phyloP scores from a whole-genome alignment of 495 filamentous ascomycete genomes.

The Podospora sp. region DNA sequence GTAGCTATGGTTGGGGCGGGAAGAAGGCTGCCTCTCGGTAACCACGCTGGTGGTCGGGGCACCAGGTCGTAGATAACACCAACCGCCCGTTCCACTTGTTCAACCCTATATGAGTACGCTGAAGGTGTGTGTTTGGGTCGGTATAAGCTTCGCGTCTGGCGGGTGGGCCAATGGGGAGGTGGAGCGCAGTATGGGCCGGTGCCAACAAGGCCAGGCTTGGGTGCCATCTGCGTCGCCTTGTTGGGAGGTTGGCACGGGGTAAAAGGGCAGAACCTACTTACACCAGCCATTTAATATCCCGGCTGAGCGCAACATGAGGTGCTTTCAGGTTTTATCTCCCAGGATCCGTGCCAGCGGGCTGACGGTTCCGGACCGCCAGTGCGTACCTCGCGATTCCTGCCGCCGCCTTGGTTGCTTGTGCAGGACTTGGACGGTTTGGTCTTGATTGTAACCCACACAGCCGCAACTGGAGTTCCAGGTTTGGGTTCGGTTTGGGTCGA shows the following conservation, averaged over 20 bases:
- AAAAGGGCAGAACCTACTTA: neutral
- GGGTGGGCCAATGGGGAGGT: no score
- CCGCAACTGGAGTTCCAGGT: constrained; percentile 17
- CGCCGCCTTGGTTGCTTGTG: constrained; percentile 13
- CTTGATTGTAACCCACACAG: constrained; percentile 21
- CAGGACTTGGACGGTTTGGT: constrained; percentile 11
- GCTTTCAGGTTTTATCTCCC: constrained; percentile 3
- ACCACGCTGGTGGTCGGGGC: no score
- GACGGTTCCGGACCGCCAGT: constrained; percentile 3
- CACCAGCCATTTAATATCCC: neutral
- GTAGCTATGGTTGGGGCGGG: no score
- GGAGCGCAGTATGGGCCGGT: no score
- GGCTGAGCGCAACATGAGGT: neutral
- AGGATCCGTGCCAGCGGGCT: neutral
- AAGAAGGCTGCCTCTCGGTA: no score
- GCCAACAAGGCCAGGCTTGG: no score
- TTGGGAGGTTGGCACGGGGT: neutral
- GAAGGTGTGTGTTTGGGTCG: no score
- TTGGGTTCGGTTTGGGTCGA: neutral
- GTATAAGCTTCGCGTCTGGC: no score
- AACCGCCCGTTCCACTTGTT: no score
- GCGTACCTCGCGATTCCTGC: neutral
- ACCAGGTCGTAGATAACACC: no score
- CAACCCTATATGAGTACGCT: no score
- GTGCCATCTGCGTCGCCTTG: neutral